Conservation (phyloP, 1,284 basidiomycete genomes). For the Ganoderma leucocontextum region DNA sequence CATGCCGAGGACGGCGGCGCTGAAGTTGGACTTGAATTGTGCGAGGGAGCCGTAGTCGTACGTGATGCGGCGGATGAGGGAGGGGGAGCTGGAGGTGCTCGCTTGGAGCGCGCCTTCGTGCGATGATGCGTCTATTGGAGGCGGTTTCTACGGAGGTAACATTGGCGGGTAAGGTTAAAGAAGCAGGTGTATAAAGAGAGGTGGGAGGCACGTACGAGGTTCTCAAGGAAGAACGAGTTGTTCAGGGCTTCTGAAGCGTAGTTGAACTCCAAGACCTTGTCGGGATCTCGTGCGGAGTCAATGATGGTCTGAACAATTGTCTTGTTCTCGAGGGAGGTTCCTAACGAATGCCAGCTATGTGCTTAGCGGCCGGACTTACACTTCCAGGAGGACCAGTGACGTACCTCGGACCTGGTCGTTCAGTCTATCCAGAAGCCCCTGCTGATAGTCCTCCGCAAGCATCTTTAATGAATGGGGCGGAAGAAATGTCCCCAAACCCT, state of each 20-base stretch:
- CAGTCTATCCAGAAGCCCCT: conserved; percentile 78
- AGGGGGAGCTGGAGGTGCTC: conserved; percentile 22
- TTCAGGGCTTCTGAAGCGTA: conserved; percentile 94
- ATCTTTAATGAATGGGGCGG: conserved; percentile 71
- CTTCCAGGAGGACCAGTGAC: conserved; percentile 32
- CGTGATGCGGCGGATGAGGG: conserved; percentile 54
- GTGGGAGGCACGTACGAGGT: conserved; percentile 66
- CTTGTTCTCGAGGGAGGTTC: conserved; percentile 51
- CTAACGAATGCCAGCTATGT: conserved; percentile 27
- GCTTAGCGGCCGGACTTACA: conserved; percentile 6
- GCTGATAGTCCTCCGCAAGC: conserved; percentile 83
- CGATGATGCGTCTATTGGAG: conserved; percentile 44
- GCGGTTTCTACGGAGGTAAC: conserved; percentile 55
- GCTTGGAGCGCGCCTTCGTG: conserved; percentile 54
- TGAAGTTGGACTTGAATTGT: conserved; percentile 80
- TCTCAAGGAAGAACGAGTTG: conserved; percentile 94
- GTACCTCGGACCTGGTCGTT: conserved; percentile 78
- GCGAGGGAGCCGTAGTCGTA: conserved; percentile 69
- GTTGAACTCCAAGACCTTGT: conserved; percentile 83
- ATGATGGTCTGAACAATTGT: conserved; percentile 82
- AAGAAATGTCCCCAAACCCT: conserved; percentile 80
- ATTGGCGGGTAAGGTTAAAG: background rate
- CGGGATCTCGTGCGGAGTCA: conserved; percentile 68
- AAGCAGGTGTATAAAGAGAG: conserved; percentile 14
- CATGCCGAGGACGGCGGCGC: conserved; percentile 81